Evolutionary conservation across 805 yeast genomes (phyloP).

Genomic region (Brettanomyces bruxellensis): DNA sequence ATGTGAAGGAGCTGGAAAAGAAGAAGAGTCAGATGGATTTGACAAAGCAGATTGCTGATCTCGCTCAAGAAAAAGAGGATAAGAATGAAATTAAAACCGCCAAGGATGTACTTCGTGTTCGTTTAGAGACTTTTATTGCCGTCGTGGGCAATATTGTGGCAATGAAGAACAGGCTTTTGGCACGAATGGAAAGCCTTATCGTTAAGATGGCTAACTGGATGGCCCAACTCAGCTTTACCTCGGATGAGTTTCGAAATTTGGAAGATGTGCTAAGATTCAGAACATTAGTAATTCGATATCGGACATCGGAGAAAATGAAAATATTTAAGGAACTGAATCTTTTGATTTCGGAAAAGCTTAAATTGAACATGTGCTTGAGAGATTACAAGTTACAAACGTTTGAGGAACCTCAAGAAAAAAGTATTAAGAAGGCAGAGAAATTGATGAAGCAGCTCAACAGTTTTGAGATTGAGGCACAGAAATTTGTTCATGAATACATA

Average conservation of each 20-base stretch:
- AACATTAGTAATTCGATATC: not conserved
- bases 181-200: conserved; percentile 9
- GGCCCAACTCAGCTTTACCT: conserved; percentile 6
- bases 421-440: not conserved
- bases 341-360: conserved; percentile 1
- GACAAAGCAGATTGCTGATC: not conserved
- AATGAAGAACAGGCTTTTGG: conserved; percentile 11
- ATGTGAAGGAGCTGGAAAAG: not conserved
- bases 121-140: conserved; percentile 20
- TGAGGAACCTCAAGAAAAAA: conserved; percentile 4
- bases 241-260: not conserved
- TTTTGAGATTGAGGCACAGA: not conserved
- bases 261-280: conserved; percentile 2
- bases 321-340: conserved; percentile 2
- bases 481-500: not conserved
- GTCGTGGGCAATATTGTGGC: conserved; percentile 12
- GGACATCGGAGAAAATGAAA: conserved; percentile 1
- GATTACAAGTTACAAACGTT: conserved; percentile 3
- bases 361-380: conserved; percentile 4
- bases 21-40: not conserved
- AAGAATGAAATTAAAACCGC: not conserved
- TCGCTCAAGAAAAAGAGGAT: not conserved
- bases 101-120: conserved; percentile 5
- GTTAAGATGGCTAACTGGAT: conserved; percentile 7
- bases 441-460: not conserved